These are phyloP conservation scores for Penicillium mononematosum DNA, from an alignment of 495 filamentous ascomycete species.

Conservation along the genomic window DNA sequence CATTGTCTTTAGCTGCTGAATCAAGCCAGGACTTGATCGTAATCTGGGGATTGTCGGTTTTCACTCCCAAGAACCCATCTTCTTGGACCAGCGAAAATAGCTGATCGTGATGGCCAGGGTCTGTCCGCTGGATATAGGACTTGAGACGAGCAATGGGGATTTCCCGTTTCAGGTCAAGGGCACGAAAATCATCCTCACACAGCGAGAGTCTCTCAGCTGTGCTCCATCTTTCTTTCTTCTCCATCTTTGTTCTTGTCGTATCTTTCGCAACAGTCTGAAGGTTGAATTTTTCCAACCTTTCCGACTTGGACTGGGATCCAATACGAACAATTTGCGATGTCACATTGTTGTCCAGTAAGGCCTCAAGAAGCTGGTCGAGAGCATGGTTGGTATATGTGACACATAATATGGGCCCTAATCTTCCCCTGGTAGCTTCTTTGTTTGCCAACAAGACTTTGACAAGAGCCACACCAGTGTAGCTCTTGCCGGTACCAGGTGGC, in stretches of 20 bases:
- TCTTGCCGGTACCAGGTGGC: slow-evolving; percentile 80
- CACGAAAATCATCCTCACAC: slow-evolving; percentile 12
- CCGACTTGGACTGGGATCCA: slow-evolving; percentile 63
- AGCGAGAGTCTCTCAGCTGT: slow-evolving; percentile 15
- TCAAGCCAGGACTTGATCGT: neutral
- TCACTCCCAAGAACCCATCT: neutral
- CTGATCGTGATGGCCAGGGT: neutral
- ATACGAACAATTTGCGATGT: slow-evolving; percentile 63
- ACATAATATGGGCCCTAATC: slow-evolving; percentile 64
- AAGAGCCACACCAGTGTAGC: slow-evolving; percentile 57
- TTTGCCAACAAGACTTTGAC: slow-evolving; percentile 65
- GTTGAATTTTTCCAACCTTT: slow-evolving; percentile 40
- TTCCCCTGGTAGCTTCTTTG: slow-evolving; percentile 31
- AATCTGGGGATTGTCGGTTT: neutral
- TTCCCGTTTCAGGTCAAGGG: slow-evolving; percentile 1
- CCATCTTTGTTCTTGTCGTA: slow-evolving; percentile 37
- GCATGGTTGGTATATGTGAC: slow-evolving; percentile 73
- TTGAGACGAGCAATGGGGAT: neutral
- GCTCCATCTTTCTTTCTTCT: slow-evolving; percentile 29
- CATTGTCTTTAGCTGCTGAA: neutral
- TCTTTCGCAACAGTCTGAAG: slow-evolving; percentile 39
- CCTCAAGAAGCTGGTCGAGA: slow-evolving; percentile 69
- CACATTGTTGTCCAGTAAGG: slow-evolving; percentile 54
- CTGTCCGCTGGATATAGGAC: neutral
- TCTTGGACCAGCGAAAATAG: slow-evolving; percentile 1